Base-by-base conservation (phyloP, 2,329 filamentous ascomycete species). In the Chaetomiaceae sp. region DNA sequence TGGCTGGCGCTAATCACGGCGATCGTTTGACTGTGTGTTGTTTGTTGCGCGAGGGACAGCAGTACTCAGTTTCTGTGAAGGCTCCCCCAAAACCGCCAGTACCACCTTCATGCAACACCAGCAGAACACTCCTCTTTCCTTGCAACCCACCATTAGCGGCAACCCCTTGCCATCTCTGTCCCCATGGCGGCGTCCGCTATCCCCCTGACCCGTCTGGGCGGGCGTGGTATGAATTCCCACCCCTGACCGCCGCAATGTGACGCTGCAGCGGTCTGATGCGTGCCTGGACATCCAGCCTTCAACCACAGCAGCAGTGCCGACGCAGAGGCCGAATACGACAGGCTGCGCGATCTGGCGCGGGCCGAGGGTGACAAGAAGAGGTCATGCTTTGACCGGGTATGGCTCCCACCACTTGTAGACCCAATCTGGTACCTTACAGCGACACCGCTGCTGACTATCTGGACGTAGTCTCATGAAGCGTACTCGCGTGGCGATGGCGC, bases 241-340 rank as follows among this genome's bases (percentile, higher is more conserved):
- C 42, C 36, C 24, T 44, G 24, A 26, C 45, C 29, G 38, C 44
- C 33, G 19, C 42, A 24, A 39, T 50, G 50, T 53, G 39, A 39
- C 11, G 35, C 18, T 40, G 38, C 19, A 48, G 19, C 11, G 15
- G 24, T 35, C 51, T 53, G 27, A 53, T 47, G 27, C 17, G 3
- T 22, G 15, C 30, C 22, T 24, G 22, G 22, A 24, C 20, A 14
- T 36, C 15, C 62, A 90, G 87, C 84, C 66, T 88, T 91, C 72
- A 87, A 83, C 67, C 83, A 88, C 64, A 75, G 75, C 49, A 74
- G 82, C 56, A 79, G 78, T 61, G 71, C 71, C 56, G 76, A 83
- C 49, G 74, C 80, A 45, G 90, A 97, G 72, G 80, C 76, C 57
- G 90, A 97, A 70, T 97, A 97, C 68, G 90, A 97, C 64, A 86